Evolutionary conservation across 1,139 yeast genomes (phyloP).

Genomic region (Kodamaea plutei): DNA sequence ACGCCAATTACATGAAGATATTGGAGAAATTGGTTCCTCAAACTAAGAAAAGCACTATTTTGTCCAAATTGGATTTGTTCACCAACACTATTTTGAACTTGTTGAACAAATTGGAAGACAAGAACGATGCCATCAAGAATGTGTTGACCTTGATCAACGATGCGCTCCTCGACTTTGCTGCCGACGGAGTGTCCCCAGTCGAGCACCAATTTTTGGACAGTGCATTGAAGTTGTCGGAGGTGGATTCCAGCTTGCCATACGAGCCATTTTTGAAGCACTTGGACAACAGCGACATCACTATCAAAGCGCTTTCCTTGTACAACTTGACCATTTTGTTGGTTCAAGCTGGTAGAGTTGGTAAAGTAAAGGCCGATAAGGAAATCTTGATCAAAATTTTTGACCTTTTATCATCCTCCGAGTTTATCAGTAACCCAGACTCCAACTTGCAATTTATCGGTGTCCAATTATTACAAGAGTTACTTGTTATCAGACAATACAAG

Average conservation of each 20-base stretch:
- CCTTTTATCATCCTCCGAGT: conserved; percentile 33
- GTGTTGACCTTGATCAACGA: conserved; percentile 68
- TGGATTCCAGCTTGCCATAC: conserved; percentile 53
- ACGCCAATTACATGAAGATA: conserved; percentile 61
- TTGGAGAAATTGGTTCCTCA: conserved; percentile 54
- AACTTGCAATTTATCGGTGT: conserved; percentile 62
- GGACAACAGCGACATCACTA: conserved; percentile 40
- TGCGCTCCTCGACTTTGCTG: conserved; percentile 44
- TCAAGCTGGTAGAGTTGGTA: conserved; percentile 18
- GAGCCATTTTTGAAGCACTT: conserved; percentile 53
- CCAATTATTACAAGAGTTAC: conserved; percentile 61
- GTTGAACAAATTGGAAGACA: conserved; percentile 46
- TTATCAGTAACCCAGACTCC: conserved; percentile 45
- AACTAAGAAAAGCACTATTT: conserved; percentile 35
- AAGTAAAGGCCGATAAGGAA: conserved; percentile 23
- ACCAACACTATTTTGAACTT: conserved; percentile 55
- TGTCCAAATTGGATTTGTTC: conserved; percentile 48
- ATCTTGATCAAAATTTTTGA: conserved; percentile 41
- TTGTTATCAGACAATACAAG: conserved; percentile 59
- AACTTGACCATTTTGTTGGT: conserved; percentile 40
- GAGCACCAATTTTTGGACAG: conserved; percentile 38
- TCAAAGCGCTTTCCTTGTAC: conserved; percentile 45
- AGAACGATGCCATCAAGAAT: conserved; percentile 74
- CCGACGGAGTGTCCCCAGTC: conserved; percentile 1
- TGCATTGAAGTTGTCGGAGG: conserved; percentile 40